Conservation (phyloP, 2,329 filamentous ascomycete species). For the Macroventuria anomochaeta region DNA sequence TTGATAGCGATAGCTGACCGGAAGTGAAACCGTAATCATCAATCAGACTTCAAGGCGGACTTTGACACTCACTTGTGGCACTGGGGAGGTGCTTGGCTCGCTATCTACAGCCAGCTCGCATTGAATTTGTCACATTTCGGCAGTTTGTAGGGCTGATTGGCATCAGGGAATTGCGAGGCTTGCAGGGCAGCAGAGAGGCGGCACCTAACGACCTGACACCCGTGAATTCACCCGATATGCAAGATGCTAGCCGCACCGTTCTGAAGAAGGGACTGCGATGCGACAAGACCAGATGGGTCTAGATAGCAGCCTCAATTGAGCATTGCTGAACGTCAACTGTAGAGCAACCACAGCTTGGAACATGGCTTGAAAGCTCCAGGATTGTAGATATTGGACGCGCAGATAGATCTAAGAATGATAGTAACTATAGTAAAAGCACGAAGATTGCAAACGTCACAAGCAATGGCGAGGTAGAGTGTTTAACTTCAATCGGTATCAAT, state of each 20-base stretch:
- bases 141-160: conserved; percentile 5
- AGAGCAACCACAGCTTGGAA: too few species aligned
- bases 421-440: background rate
- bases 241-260: background rate
- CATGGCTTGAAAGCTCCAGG: too few species aligned
- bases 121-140: background rate
- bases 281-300: background rate
- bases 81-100: conserved; percentile 1
- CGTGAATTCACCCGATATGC: conserved; percentile 16
- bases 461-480: background rate
- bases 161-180: background rate
- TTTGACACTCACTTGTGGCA: background rate
- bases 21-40: background rate
- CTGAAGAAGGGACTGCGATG: background rate
- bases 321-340: too few species aligned
- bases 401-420: too few species aligned
- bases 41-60: background rate
- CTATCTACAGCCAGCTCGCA: background rate
- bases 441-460: background rate
- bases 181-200: conserved; percentile 4
- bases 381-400: too few species aligned
- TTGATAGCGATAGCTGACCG: background rate
- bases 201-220: conserved; percentile 4
- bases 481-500: conserved; percentile 28
- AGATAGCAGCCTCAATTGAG: background rate